phyloP scores from a whole-genome alignment of 768 basidiomycete genomes.

The Nevesoporus exiguus region DNA sequence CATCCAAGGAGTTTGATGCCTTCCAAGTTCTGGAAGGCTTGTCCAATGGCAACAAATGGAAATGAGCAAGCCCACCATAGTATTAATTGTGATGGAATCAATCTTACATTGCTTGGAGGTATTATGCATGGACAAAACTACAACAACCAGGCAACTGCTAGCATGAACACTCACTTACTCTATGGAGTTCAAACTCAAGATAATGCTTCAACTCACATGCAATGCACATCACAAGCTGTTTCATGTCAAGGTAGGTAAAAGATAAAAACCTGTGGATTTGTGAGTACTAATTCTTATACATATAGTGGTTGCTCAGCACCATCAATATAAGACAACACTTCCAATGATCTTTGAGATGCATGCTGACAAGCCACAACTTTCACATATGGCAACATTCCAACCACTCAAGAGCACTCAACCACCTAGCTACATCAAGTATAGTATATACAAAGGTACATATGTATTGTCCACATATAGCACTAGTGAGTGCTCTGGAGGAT shows the following conservation, averaged over 20 bases:
- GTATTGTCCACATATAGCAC: background rate
- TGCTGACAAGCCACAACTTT: background rate
- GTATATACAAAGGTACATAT: background rate
- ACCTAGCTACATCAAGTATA: background rate
- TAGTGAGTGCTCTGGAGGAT: background rate
- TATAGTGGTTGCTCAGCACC: background rate
- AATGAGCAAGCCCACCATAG: constrained; percentile 10
- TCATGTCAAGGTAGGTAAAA: background rate
- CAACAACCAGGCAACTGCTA: background rate
- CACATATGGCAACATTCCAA: background rate
- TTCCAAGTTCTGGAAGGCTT: background rate
- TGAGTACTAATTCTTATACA: background rate
- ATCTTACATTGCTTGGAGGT: constrained; percentile 5
- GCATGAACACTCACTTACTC: background rate
- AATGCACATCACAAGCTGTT: background rate
- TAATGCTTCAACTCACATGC: background rate
- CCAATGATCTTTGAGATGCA: background rate
- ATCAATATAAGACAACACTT: background rate
- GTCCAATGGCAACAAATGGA: constrained; percentile 9
- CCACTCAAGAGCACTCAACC: background rate
- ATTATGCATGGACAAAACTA: constrained; percentile 9
- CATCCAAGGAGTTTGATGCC: constrained; percentile 2
- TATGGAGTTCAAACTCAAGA: background rate
- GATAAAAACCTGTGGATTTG: background rate
- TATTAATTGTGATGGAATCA: constrained; percentile 5